Conservation (phyloP, 345 rosid genomes). For the Rhodomyrtus tomentosa region DNA sequence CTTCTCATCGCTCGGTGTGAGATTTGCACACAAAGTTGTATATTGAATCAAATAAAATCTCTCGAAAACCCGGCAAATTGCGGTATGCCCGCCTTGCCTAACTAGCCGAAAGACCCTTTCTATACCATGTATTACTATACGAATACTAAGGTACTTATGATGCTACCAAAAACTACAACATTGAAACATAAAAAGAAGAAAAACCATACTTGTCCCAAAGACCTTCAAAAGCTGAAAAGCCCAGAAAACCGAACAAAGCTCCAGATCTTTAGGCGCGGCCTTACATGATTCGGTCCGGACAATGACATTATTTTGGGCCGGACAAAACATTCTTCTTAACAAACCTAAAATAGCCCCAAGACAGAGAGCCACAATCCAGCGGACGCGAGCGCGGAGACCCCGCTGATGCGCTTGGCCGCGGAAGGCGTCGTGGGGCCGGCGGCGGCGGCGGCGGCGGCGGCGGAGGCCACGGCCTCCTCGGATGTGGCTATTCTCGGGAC, state of each 20-base stretch:
- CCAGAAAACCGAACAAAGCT: background rate
- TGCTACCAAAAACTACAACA: background rate
- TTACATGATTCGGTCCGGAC: background rate
- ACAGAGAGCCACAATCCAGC: background rate
- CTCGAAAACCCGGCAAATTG: background rate
- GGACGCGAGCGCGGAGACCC: background rate
- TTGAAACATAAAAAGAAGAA: background rate
- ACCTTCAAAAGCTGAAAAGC: background rate
- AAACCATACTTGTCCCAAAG: background rate
- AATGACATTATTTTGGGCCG: background rate
- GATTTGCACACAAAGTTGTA: background rate
- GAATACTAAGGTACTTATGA: background rate
- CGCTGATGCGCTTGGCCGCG: constrained; percentile 2
- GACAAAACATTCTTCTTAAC: background rate
- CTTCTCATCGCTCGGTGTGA: background rate
- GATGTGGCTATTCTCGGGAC: background rate
- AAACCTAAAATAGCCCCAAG: background rate
- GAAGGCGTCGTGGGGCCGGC: constrained; percentile 26
- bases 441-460: constrained; percentile 19
- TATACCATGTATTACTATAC: background rate
- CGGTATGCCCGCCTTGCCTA: background rate
- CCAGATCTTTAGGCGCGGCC: background rate
- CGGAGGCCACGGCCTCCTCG: background rate
- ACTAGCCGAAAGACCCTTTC: background rate
- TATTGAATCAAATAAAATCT: background rate